These are phyloP conservation scores for Vicia villosa DNA, from an alignment of 306 rosid species.

Conservation along the genomic window DNA sequence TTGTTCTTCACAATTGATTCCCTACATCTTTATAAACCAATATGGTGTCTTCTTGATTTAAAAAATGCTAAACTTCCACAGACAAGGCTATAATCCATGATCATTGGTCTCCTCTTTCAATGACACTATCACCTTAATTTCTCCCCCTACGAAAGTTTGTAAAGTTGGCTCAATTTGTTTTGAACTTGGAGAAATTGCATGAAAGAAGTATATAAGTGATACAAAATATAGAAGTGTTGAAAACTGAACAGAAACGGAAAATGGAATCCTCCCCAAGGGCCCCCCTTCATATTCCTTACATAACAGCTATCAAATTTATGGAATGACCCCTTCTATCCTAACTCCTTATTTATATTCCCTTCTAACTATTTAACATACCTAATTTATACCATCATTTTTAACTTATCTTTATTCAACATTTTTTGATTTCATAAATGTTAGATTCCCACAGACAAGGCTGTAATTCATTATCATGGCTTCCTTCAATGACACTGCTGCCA, in stretches of 20 bases:
- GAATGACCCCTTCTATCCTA: background rate
- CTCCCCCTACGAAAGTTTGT: background rate
- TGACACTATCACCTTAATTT: conserved; percentile 1
- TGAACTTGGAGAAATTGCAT: background rate
- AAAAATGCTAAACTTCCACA: background rate
- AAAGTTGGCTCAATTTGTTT: background rate
- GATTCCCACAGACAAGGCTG: background rate
- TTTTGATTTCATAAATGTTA: background rate
- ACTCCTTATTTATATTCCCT: background rate
- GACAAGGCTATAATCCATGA: background rate
- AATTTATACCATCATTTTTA: background rate
- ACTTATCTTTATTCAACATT: background rate
- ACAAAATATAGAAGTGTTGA: background rate
- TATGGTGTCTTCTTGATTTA: background rate
- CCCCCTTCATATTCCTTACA: background rate
- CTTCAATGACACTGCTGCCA: background rate
- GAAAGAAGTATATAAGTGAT: background rate
- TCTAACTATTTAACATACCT: background rate
- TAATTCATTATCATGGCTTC: background rate
- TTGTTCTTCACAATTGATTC: background rate
- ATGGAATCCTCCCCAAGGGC: background rate
- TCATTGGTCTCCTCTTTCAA: background rate
- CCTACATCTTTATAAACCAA: background rate
- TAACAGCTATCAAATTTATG: background rate
- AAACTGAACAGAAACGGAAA: background rate